Base-by-base conservation (phyloP, 2,329 filamentous ascomycete species). In the Emergomyces orientalis region DNA sequence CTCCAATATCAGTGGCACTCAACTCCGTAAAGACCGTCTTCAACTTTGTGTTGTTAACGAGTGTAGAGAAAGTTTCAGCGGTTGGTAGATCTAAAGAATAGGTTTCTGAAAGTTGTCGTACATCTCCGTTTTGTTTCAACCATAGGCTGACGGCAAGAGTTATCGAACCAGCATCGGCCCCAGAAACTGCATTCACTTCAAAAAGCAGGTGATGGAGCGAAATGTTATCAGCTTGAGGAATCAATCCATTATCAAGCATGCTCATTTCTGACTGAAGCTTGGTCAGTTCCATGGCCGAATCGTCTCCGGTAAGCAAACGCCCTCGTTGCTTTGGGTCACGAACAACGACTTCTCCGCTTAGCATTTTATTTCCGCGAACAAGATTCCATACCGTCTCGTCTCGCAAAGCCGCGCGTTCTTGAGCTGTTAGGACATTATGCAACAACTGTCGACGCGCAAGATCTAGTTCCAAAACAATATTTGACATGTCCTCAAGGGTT, bases 221-320 rank as follows among this genome's bases (percentile, higher is more conserved):
- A 59, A 87, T 82, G 68, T 91, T 81, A 68, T 88, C 91, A 19
- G 84, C 76, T 11, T 84, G 79, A 3, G 84, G 80, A 25, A 84
- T 83, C 0, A 91, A 92, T n/a, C 87, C 85, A 68, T 90, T 88
- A 63, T 96, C 88, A 55, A 99, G 81, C 70, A 97, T 83, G 75
- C 91, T 96, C 94, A 99, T 99, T 72, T 92, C 85, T 4, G 94
- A 95, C 78, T 99, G 95, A 63, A 97, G 80, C 72, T 87, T 91
- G 7, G 93, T 93, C 67, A 97, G 85, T 63, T 96, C 89, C 34
- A 97, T 89, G 3, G 94, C 90, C 0, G 92, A 96, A 75, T 99
- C 94, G 61, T 97, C 89, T 14, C 90, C 91, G 0, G 92, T 97
- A 69, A 99, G 77, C 34, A 97, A 86, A 55, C 92, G 86, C 9